Conservation (phyloP, 2,329 filamentous ascomycete genomes). For the Stenocarpella maydis region DNA sequence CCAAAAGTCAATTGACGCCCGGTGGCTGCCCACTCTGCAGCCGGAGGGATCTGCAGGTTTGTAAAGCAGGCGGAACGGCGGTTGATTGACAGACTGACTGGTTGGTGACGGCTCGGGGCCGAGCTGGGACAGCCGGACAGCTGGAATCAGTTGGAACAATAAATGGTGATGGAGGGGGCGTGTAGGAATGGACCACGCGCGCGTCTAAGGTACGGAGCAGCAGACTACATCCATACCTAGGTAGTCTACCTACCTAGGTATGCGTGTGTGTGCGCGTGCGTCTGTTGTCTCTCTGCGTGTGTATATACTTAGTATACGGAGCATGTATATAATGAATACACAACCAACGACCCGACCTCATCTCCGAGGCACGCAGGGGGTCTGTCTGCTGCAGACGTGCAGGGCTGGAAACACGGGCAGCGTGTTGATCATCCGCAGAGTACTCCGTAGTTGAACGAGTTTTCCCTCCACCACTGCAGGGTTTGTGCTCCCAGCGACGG, state of each 20-base stretch:
- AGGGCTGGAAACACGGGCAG: neutral
- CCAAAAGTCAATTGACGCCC: slow-evolving; percentile 23
- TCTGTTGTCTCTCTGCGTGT: too few relatives aligned
- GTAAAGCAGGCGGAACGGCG: too few relatives aligned
- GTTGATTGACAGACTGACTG: too few relatives aligned
- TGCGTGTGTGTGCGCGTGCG: too few relatives aligned
- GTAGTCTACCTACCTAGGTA: too few relatives aligned
- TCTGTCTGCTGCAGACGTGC: neutral
- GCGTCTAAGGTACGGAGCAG: neutral
- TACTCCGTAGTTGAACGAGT: neutral
- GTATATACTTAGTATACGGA: too few relatives aligned
- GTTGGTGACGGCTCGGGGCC: neutral
- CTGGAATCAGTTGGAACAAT: too few relatives aligned
- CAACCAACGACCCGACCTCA: neutral
- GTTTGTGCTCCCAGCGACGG: slow-evolving; percentile 7
- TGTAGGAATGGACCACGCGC: neutral
- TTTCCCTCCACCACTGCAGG: slow-evolving; percentile 19
- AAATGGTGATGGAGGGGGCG: neutral
- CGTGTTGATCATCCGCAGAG: neutral
- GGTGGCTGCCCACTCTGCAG: slow-evolving; percentile 6
- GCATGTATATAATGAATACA: too few relatives aligned
- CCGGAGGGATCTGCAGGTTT: neutral
- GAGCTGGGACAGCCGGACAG: neutral
- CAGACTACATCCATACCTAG: too few relatives aligned
- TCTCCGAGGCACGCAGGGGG: slow-evolving; percentile 18